These are phyloP conservation scores for Boeremia lycopersici DNA, from an alignment of 2,329 filamentous ascomycete genomes.

Conservation along the genomic window DNA sequence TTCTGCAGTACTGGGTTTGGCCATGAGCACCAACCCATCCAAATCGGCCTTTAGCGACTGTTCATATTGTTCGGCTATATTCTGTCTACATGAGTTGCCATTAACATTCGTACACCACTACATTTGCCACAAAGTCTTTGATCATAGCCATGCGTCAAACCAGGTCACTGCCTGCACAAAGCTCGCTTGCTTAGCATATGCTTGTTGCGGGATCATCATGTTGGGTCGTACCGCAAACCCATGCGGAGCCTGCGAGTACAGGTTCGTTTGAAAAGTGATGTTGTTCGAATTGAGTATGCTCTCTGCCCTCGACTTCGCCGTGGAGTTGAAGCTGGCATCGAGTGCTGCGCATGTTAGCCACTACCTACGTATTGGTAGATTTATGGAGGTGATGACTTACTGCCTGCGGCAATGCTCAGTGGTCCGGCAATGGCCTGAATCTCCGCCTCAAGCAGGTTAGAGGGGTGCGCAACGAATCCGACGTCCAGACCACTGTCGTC, in stretches of 20 bases:
- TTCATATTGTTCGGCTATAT: too few species aligned
- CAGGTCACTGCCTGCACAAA: slow-evolving; percentile 47
- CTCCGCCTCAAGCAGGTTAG: slow-evolving; percentile 69
- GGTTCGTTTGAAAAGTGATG: slow-evolving; percentile 39
- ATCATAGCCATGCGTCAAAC: slow-evolving; percentile 43
- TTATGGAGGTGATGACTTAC: slow-evolving; percentile 38
- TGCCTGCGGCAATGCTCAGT: slow-evolving; percentile 67
- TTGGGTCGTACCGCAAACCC: slow-evolving; percentile 45
- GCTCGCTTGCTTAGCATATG: slow-evolving; percentile 45
- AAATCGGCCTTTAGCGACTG: too few species aligned
- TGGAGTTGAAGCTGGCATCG: slow-evolving; percentile 28
- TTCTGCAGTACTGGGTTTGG: too few species aligned
- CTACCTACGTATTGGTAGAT: slow-evolving; percentile 1
- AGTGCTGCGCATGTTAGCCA: slow-evolving; percentile 23
- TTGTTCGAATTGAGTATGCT: slow-evolving; percentile 35
- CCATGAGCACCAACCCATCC: too few species aligned
- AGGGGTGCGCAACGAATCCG: slow-evolving; percentile 74
- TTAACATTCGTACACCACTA: too few species aligned
- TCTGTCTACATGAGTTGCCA: too few species aligned
- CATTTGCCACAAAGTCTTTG: neutral
- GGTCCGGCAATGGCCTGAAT: slow-evolving; percentile 68
- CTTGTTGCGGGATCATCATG: slow-evolving; percentile 34
- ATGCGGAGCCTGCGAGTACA: slow-evolving; percentile 43
- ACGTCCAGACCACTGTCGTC: slow-evolving; percentile 61
- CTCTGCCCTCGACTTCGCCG: slow-evolving; percentile 27